Base-by-base conservation (phyloP, 129 eudicot genomes). In the Artemisia annua region DNA sequence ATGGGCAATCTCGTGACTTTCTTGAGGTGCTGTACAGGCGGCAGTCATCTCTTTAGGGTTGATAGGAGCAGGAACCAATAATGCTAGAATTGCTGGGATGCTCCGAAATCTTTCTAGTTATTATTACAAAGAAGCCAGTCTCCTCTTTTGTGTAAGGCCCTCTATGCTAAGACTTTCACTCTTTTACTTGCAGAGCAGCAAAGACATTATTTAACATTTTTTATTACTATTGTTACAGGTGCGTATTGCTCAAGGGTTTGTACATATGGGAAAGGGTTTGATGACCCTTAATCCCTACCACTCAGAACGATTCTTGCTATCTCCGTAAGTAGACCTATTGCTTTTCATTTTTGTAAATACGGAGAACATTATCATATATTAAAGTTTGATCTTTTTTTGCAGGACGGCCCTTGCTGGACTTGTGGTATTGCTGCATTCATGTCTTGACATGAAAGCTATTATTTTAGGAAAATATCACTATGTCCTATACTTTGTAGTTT, bases 51-150 rank as follows among this genome's bases (percentile, higher is more conserved):
- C 99, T 2, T 76, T 95, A 86, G 99, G 99, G 50, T 85, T 95
- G 84, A 95, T 95, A 10, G 99, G 99, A 67, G 97, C 99, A 2
- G 99, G 99, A 56, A 95, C 99, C 55, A 95, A 95, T 76, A 95
- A 95, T 79, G 99, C 99, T 10, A 80, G 99, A 83, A 90, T 95
- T 68, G 99, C 99, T 71, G 96, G 96, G 86, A 95, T 95, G 99
- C 97, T 95, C 73, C 95, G 99, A 24, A 95, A 95, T 79, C 88
- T 95, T 49, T 95, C 99, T 7, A 95, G 97, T 75, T 95, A 95
- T 70, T 90, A 95, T 86, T 90, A 88, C 88, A 95, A 90, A 87
- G 99, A 95, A 75, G 96, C 99, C 74, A 90, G 86, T 78, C 96
- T 91, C 74, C 96, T 95, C 54, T 95, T 95, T 69, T 95, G 97